Conservation (phyloP, 1,284 basidiomycete genomes). For the Cystobasidium sp. region DNA sequence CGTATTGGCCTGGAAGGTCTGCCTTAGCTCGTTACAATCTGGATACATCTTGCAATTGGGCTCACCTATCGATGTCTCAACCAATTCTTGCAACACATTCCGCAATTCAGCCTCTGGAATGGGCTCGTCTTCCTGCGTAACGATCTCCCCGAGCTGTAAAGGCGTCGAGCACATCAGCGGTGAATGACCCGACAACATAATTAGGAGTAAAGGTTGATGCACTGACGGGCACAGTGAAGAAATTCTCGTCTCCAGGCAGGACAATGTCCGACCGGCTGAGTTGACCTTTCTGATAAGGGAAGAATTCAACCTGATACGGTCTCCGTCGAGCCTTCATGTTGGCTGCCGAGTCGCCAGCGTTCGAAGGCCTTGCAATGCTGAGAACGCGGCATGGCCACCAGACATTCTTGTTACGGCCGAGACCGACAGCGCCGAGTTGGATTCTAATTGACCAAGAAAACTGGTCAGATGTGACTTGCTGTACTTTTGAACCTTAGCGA, state of each 20-base stretch:
- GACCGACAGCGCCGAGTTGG: slow-evolving; percentile 19
- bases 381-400: slow-evolving; percentile 35
- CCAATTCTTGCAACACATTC: slow-evolving; percentile 1
- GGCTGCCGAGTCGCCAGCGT: no score
- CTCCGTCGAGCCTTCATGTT: neutral
- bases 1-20: slow-evolving; percentile 21
- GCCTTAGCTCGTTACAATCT: neutral
- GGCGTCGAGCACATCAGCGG: neutral
- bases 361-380: neutral
- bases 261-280: slow-evolving; percentile 15
- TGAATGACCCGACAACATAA: neutral
- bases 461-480: neutral
- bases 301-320: slow-evolving; percentile 30
- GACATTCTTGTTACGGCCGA: slow-evolving; percentile 16
- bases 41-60: neutral
- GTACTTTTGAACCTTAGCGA: neutral
- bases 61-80: slow-evolving; percentile 2
- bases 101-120: neutral
- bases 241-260: slow-evolving; percentile 4
- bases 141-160: slow-evolving; percentile 11
- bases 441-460: neutral
- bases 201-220: no score
- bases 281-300: neutral
- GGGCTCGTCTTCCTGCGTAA: neutral
- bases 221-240: slow-evolving; percentile 14